Conservation (phyloP, 495 filamentous ascomycete species). For the Lentithecium fluviatile region DNA sequence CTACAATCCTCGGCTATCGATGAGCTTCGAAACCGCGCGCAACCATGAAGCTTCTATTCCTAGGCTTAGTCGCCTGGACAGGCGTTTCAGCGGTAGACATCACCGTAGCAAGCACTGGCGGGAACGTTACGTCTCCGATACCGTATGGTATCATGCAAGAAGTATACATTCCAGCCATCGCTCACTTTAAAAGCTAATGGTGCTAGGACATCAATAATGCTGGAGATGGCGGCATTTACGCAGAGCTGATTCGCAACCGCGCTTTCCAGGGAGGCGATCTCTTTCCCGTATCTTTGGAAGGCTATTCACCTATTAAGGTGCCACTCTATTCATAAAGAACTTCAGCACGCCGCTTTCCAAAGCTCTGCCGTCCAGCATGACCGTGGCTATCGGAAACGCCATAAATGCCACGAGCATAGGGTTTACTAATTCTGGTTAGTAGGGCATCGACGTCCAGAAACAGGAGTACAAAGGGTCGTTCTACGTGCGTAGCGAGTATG, state of each 20-base stretch:
- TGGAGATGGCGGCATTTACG: constrained; percentile 39
- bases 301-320: constrained; percentile 24
- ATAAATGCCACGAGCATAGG: neutral
- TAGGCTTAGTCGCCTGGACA: constrained; percentile 12
- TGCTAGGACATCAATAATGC: constrained; percentile 33
- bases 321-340: constrained; percentile 20
- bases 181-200: neutral
- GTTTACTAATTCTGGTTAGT: constrained; percentile 21
- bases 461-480: constrained; percentile 37
- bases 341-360: constrained; percentile 14
- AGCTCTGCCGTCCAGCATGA: constrained; percentile 18
- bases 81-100: constrained; percentile 32
- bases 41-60: constrained; percentile 10
- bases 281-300: constrained; percentile 14
- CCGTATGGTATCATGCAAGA: constrained; percentile 35
- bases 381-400: constrained; percentile 10
- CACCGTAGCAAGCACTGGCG: constrained; percentile 44
- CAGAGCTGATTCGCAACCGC: constrained; percentile 37
- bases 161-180: neutral
- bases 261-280: constrained; percentile 36
- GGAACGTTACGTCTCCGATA: constrained; percentile 18
- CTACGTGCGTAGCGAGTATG: constrained; percentile 31
- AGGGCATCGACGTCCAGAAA: constrained; percentile 36
- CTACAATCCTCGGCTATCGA: no score
- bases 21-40: neutral